Base-by-base conservation (phyloP, 2,329 filamentous ascomycete genomes). In the Exophiala oligosperma region DNA sequence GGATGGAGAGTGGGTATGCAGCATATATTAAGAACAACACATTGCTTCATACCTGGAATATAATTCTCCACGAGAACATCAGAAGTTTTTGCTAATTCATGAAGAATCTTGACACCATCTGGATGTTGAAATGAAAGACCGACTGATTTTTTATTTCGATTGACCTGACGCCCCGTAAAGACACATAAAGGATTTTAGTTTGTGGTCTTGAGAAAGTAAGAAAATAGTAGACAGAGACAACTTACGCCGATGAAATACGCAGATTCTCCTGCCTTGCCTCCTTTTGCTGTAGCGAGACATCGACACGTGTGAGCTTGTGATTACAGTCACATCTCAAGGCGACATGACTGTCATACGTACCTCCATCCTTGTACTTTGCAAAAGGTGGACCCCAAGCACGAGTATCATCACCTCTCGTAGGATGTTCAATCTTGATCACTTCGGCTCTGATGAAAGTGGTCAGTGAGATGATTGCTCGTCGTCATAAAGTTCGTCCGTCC, bases 51-150 rank as follows among this genome's bases (percentile, higher is more conserved):
- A 0, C 91, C 92, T 0, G 94, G 94, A 0, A 99, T 84, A 72
- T 97, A 99, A 71, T 99, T 99, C 72, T 99, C 94, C 0, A 99
- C 94, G 1, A 99, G 80, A 4, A 99, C 88, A 72, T 99, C 94
- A 70, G 90, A 94, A 70, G 91, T 86, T 60, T 87, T 86, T 1
- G 85, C 91, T 0, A 99, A 83, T 67, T 87, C 86, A 75, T 97
- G 92, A 3, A 99, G 79, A 57, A 99, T 92, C 11, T 90, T 85
- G 24, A 96, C 88, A 6, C 94, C 94, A 1, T 87, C 83, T 28
- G 86, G 82, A 68, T 96, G 86, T 67, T 94, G 90, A 70, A 99
- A 99, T 0, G 92, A 97, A 1, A 99, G 80, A 0, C 86, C 94
- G 1, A 99, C 75, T 0, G 93, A 97, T 72, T 94, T 96, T 73